Base-by-base conservation (phyloP, 1,284 basidiomycete species). In the Cutaneotrichosporon sp. region DNA sequence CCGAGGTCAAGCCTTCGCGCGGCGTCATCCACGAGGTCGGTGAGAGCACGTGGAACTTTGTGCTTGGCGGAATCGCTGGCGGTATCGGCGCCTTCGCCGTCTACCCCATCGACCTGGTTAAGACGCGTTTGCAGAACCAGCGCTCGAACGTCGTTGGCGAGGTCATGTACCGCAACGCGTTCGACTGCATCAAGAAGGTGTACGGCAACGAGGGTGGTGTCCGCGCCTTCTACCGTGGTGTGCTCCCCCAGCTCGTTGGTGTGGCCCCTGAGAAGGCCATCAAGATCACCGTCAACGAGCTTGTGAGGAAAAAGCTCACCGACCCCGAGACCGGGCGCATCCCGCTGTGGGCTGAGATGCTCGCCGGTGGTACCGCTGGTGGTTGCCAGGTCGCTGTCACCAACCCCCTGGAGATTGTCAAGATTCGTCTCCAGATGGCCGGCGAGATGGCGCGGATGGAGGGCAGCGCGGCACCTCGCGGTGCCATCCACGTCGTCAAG, bases 331-430 rank as follows among this genome's bases (percentile, higher is more conserved):
- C 95, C 8, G 97, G 97, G 24, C 85, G 90, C 60, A 98, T 99
- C 77, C 86, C 88, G 56, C 73, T 97, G 36, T 73, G 75, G 20
- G 95, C 91, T 90, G 97, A 99, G 80, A 70, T 99, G 11, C 66
- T 92, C 11, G 95, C 95, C 45, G 95, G 95, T 83, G 95, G 91
- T 73, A 83, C 86, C 42, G 95, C 95, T 33, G 95, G 95, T 80
- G 97, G 90, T 76, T 95, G 92, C 76, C 95, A 99, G 89, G 95
- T 99, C 70, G 92, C 95, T 63, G 97, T 98, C 73, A 97, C 95
- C 43, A 98, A 98, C 79, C 95, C 95, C 24, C 82, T 98, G 47
- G 80, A 80, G 64, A 79, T 81, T 67, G 92, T 92, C 66, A 98
- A 99, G 84, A 99, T 99, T 74, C 91, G 95, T 61, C 82, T 99